Evolutionary conservation across 805 yeast genomes (phyloP).

Genomic region (Saccharomycopsis sp.): DNA sequence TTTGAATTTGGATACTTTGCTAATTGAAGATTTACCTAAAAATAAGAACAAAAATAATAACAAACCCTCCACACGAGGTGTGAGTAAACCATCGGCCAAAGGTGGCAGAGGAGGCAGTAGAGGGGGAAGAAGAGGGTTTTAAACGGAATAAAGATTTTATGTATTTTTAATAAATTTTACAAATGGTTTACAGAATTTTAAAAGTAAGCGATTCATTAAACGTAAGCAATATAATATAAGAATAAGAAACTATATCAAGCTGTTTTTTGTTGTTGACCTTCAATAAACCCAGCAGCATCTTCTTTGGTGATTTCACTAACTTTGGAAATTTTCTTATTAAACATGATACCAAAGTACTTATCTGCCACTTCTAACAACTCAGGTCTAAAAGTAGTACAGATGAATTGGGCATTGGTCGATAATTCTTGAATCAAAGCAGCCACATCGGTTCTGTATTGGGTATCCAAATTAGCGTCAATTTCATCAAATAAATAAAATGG

Average conservation of each 20-base stretch:
- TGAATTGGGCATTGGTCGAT: constrained; percentile 71
- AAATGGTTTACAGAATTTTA: too few relatives aligned
- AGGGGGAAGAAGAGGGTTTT: constrained; percentile 1
- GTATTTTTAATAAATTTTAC: too few relatives aligned
- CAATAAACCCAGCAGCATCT: constrained; percentile 77
- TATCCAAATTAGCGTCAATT: constrained; percentile 90
- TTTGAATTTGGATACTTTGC: constrained; percentile 30
- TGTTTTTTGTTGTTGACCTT: constrained; percentile 45
- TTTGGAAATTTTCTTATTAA: constrained; percentile 69
- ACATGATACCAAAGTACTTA: constrained; percentile 80
- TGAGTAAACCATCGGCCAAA: neutral
- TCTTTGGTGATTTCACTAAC: constrained; percentile 59
- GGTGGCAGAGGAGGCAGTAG: constrained; percentile 13
- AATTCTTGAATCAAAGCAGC: constrained; percentile 62
- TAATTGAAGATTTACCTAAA: constrained; percentile 34
- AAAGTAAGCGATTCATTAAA: too few relatives aligned
- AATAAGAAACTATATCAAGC: too few relatives aligned
- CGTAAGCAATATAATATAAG: too few relatives aligned
- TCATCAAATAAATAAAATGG: constrained; percentile 96
- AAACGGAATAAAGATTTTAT: neutral
- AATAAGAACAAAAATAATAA: constrained; percentile 21
- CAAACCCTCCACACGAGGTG: constrained; percentile 5
- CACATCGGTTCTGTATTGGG: constrained; percentile 82
- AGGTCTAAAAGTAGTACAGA: constrained; percentile 92
- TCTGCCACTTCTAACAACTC: constrained; percentile 86